Conservation (phyloP, 169 alveolate species). For the Ichthyophthirius multifiliis region DNA sequence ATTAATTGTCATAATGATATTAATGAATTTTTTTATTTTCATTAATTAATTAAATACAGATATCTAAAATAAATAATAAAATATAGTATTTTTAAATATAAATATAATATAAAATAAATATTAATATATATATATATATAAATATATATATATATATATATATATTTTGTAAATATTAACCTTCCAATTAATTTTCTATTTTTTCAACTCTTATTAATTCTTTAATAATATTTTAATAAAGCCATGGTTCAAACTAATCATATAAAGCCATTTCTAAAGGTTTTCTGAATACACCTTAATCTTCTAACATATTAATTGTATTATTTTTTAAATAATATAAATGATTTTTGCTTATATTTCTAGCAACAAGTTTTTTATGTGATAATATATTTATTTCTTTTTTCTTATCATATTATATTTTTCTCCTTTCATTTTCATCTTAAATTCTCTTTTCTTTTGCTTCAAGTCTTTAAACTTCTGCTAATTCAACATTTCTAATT, state of each 20-base stretch:
- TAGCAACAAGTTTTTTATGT: conserved; percentile 65
- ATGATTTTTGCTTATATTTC: conserved; percentile 64
- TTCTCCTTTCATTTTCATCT: conserved; percentile 80
- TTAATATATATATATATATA: too few species aligned
- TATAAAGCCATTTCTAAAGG: conserved; percentile 42
- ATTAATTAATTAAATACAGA: conserved; percentile 43
- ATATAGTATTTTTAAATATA: conserved; percentile 26
- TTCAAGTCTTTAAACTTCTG: conserved; percentile 84
- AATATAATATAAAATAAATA: conserved; percentile 19
- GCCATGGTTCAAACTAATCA: conserved; percentile 58
- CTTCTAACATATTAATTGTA: conserved; percentile 45
- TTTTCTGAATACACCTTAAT: conserved; percentile 61
- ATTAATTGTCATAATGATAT: conserved; percentile 46
- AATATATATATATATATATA: too few species aligned
- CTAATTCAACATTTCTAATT: conserved; percentile 75
- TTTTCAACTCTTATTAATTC: conserved; percentile 22
- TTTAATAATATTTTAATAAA: conserved; percentile 30
- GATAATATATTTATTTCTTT: conserved; percentile 45
- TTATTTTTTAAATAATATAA: conserved; percentile 42
- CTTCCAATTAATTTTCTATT: conserved; percentile 23
- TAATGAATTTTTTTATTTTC: conserved; percentile 40
- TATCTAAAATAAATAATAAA: conserved; percentile 17
- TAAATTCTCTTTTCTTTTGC: conserved; percentile 80
- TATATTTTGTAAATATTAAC: conserved; percentile 38
- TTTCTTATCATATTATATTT: conserved; percentile 35